Evolutionary conservation across 176 grass and related monocot genomes (phyloP), one percentile per base, ranked within the genome.

Genomic region (Rhynchospora tenuis): DNA sequence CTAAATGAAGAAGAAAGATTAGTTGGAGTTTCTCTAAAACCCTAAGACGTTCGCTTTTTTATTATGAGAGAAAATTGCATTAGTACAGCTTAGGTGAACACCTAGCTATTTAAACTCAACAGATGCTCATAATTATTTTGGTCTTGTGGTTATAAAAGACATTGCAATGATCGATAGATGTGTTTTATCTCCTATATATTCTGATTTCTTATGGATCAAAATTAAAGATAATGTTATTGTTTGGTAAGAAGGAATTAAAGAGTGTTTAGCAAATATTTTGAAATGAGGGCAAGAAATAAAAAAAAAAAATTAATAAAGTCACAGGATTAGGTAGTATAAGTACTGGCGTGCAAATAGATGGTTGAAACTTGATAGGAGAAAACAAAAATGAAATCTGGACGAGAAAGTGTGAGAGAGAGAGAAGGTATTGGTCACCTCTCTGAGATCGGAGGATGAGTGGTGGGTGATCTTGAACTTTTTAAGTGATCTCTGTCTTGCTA

Each of bases 401-500:
- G 33, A 73, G 69, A 73, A 33, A 20, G 42, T 46, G 42, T 47
- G 64, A 31, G 23, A 69, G 74, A 60, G 77, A 61, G 77, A 44
- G 55, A 61, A 59, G 20, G 22, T 19, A 26, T 17, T 75, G 71
- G 16, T 75, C 38, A 75, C 78, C 78, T 80, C 13, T 59, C 52
- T 45, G 26, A 80, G 58, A 80, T 80, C 78, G 12, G 56, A 59
- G 60, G 77, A 61, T 80, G 77, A 80, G 56, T 38, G 33, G 33
- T 24, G 54, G 78, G 28, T 60, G 76, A 79, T 79, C 24, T 43
- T 45, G 7, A 31, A 65, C 71, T 75, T 75, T 75, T 80, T 56
- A 80, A 45, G 28, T 80, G 78, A 80, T 80, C 28, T 59, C 31
- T 69, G 31, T 69, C 65, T 61, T 45, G 55, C 78, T 80, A 80